Evolutionary conservation across 352 stramenopile genomes (phyloP).

Genomic region (Phytophthora lateralis): DNA sequence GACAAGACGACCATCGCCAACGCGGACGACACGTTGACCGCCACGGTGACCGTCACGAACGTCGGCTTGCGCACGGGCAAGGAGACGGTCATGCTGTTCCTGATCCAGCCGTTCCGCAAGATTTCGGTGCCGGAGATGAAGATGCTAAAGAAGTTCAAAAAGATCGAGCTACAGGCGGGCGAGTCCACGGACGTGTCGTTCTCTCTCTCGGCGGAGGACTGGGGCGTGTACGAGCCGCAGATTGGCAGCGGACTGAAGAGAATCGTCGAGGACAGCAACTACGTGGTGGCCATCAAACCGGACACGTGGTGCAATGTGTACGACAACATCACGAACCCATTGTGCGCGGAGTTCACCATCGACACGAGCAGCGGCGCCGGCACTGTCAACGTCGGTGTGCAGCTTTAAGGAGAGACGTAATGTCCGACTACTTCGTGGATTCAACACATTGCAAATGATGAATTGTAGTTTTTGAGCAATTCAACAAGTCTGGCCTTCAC

Average conservation of each 20-base stretch:
- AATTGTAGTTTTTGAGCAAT: background rate
- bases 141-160: conserved; percentile 80
- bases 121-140: conserved; percentile 81
- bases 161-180: conserved; percentile 65
- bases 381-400: conserved; percentile 15
- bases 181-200: conserved; percentile 48
- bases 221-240: conserved; percentile 59
- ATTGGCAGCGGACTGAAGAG: conserved; percentile 51
- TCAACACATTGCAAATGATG: background rate
- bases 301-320: conserved; percentile 75
- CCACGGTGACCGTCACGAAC: conserved; percentile 75
- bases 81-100: conserved; percentile 82
- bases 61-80: conserved; percentile 54
- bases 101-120: conserved; percentile 64
- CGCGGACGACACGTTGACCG: conserved; percentile 34
- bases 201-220: conserved; percentile 53
- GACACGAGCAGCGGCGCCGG: conserved; percentile 25
- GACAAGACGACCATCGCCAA: conserved; percentile 33
- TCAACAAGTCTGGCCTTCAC: background rate
- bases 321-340: conserved; percentile 41
- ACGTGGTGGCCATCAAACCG: conserved; percentile 66
- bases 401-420: conserved; percentile 6
- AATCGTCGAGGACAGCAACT: conserved; percentile 68
- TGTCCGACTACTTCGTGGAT: too few relatives aligned
- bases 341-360: conserved; percentile 52